Conservation (phyloP, 176 grass and related monocot genomes). For the Rhynchospora pubera region DNA sequence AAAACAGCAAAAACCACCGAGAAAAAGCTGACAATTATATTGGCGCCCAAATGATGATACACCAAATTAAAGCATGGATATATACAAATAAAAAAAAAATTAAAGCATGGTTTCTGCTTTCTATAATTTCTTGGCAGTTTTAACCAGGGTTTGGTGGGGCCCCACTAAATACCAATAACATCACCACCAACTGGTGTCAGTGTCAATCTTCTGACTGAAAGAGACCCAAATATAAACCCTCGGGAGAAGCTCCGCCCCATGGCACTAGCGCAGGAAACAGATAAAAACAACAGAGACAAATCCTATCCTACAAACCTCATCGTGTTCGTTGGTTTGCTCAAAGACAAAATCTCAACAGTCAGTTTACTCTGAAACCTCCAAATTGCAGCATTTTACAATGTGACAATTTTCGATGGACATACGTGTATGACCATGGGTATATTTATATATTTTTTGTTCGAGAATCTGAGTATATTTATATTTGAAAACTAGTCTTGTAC, state of each 20-base stretch:
- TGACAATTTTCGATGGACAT: neutral
- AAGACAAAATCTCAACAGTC: neutral
- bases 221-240: neutral
- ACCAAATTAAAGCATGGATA: constrained; percentile 1
- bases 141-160: neutral
- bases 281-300: no score
- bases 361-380: neutral
- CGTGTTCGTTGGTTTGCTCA: neutral
- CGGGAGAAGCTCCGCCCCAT: neutral
- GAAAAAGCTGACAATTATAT: constrained; percentile 10
- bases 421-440: no score
- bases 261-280: no score
- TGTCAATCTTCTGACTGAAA: constrained; percentile 10
- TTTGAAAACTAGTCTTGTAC: neutral
- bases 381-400: neutral
- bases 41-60: constrained; percentile 13
- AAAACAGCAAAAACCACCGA: neutral
- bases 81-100: no score
- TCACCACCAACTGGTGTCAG: neutral
- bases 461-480: no score
- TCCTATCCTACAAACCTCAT: no score
- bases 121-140: constrained; percentile 6
- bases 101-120: neutral
- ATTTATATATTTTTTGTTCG: no score
- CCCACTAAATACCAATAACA: neutral